Evolutionary conservation across 2,329 filamentous ascomycete genomes (phyloP).

Genomic region (Teratosphaeria zuluensis): DNA sequence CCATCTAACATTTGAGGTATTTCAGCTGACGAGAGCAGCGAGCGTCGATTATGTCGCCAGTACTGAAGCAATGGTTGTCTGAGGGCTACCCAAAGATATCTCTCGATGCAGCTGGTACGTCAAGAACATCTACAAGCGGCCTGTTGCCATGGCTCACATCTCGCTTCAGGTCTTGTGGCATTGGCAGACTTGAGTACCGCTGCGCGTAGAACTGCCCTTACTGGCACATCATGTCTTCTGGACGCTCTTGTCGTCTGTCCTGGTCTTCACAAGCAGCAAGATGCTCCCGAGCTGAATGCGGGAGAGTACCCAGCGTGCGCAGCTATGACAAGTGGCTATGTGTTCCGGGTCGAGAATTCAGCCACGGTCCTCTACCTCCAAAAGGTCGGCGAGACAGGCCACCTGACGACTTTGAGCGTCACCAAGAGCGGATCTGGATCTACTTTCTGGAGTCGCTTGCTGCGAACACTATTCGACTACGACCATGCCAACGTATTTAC

Average conservation of each 20-base stretch:
- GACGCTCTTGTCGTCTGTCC: conserved; percentile 51
- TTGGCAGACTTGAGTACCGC: conserved; percentile 51
- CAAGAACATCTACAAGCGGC: neutral
- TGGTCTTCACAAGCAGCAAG: conserved; percentile 52
- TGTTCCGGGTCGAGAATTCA: conserved; percentile 39
- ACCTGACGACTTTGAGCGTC: conserved; percentile 19
- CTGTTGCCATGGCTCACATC: neutral
- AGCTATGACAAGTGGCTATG: conserved; percentile 35
- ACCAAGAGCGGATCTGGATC: neutral
- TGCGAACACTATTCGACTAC: neutral
- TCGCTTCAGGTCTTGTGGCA: conserved; percentile 43
- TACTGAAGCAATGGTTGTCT: neutral
- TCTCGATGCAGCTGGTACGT: conserved; percentile 21
- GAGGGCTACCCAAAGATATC: conserved; percentile 2
- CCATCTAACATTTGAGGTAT: neutral
- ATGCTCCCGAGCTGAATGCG: conserved; percentile 41
- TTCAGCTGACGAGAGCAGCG: neutral
- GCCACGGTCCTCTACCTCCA: conserved; percentile 46
- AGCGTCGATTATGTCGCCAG: neutral
- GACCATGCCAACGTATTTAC: neutral
- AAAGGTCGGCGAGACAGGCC: conserved; percentile 18
- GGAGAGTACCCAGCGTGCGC: conserved; percentile 34
- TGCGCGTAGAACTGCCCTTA: conserved; percentile 46
- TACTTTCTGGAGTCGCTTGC: neutral
- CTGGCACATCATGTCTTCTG: conserved; percentile 47